phyloP scores from a whole-genome alignment of 2,329 filamentous ascomycete species.

The Taxawa tesnikishii region DNA sequence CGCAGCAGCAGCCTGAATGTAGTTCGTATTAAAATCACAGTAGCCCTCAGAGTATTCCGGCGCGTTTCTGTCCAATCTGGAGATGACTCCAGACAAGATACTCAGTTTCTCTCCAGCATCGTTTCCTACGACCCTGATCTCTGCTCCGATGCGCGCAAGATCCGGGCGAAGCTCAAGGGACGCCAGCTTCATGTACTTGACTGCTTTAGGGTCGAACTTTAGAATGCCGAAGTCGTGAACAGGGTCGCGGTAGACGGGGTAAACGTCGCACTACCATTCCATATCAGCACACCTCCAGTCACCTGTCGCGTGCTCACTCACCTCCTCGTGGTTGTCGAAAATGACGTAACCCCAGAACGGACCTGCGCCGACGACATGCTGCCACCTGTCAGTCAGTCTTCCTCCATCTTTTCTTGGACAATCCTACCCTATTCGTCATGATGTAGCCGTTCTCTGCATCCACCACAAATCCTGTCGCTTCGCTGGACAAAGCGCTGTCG shows the following conservation, averaged over 20 bases:
- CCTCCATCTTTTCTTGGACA: not conserved
- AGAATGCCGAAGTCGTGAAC: constrained; percentile 98
- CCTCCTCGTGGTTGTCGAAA: constrained; percentile 93
- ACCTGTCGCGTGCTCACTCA: too few relatives aligned
- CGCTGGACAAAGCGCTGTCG: constrained; percentile 83
- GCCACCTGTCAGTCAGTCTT: constrained; percentile 11
- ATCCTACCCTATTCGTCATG: constrained; percentile 33
- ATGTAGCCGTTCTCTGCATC: constrained; percentile 77
- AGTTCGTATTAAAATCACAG: constrained; percentile 91
- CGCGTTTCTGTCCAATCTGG: constrained; percentile 87
- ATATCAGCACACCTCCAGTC: too few relatives aligned
- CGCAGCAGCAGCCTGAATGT: constrained; percentile 95
- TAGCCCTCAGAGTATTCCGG: constrained; percentile 97
- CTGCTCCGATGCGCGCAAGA: constrained; percentile 73
- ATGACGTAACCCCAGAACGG: constrained; percentile 98
- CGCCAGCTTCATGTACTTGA: constrained; percentile 91
- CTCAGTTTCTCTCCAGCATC: constrained; percentile 97
- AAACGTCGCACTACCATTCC: constrained; percentile 90
- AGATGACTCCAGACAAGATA: constrained; percentile 95
- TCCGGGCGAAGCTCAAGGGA: constrained; percentile 74
- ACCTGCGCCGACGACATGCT: constrained; percentile 83
- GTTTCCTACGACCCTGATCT: constrained; percentile 95
- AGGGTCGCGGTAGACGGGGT: constrained; percentile 92
- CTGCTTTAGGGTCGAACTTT: constrained; percentile 86
- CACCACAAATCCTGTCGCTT: constrained; percentile 95